Conservation (phyloP, 2,329 filamentous ascomycete genomes). For the Ceratocystis albifundus region DNA sequence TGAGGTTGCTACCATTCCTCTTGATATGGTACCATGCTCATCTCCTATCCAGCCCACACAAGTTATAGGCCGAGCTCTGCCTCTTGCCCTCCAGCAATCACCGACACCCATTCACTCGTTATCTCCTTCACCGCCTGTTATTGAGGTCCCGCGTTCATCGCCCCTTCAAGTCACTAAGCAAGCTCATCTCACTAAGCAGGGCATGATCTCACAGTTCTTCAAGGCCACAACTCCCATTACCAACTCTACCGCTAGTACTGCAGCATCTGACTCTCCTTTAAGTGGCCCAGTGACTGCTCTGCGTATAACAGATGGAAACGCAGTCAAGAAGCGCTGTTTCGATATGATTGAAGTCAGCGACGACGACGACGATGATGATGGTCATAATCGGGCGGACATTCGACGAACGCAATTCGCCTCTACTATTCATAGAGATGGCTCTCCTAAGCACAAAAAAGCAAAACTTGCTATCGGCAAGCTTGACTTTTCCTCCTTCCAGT, state of each 20-base stretch:
- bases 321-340: slow-evolving; percentile 22
- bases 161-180: slow-evolving; percentile 36
- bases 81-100: slow-evolving; percentile 8
- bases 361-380: slow-evolving; percentile 46
- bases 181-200: slow-evolving; percentile 28
- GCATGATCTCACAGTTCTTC: slow-evolving; percentile 30
- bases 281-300: neutral
- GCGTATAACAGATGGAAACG: slow-evolving; percentile 3
- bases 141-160: slow-evolving; percentile 87
- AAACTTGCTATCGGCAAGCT: slow-evolving; percentile 15
- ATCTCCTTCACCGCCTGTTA: slow-evolving; percentile 33
- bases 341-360: slow-evolving; percentile 31
- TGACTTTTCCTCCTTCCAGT: slow-evolving; percentile 20
- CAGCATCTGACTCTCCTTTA: neutral
- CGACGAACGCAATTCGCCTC: slow-evolving; percentile 45
- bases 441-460: slow-evolving; percentile 11
- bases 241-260: slow-evolving; percentile 24
- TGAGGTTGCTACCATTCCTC: slow-evolving; percentile 26
- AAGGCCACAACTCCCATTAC: slow-evolving; percentile 26
- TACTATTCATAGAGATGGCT: neutral
- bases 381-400: slow-evolving; percentile 49
- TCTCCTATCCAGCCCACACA: slow-evolving; percentile 38
- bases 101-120: slow-evolving; percentile 31
- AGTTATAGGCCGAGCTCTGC: slow-evolving; percentile 29
- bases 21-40: slow-evolving; percentile 35